A percentile compares a stretch with the other conserved stretches of the same genome.
Conservation (phyloP, 2,329 filamentous ascomycete species). For the Aspergillus flavus region DNA sequence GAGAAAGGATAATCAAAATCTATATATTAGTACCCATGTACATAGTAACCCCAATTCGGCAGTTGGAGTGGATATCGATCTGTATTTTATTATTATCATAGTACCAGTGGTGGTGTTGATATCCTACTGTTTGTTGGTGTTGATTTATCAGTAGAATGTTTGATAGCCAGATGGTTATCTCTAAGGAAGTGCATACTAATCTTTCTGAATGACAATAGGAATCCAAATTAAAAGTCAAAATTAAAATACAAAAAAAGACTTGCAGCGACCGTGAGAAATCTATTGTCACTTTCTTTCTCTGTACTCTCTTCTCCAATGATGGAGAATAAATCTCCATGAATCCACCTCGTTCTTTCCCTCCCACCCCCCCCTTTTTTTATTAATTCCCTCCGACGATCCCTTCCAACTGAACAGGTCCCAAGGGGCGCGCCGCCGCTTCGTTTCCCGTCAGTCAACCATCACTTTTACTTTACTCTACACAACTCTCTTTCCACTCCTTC, state of each 20-base stretch:
- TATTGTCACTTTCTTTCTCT: not conserved
- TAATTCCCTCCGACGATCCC: slow-evolving; percentile 10
- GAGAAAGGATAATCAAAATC: not conserved
- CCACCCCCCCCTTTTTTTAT: not conserved
- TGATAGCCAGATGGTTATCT: too few relatives aligned
- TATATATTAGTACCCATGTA: not conserved
- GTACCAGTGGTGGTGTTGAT: not conserved
- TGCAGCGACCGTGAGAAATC: not conserved
- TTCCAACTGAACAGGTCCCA: not conserved
- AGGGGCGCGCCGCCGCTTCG: slow-evolving; percentile 2
- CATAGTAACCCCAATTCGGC: not conserved
- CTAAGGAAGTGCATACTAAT: too few relatives aligned
- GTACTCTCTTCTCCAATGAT: not conserved
- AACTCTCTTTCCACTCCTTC: slow-evolving; percentile 3
- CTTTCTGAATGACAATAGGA: too few relatives aligned
- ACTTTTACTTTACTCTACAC: not conserved
- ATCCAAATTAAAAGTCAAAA: too few relatives aligned
- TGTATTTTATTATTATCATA: not conserved
- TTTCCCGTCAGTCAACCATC: not conserved
- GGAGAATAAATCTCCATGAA: not conserved
- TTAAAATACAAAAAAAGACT: not conserved
- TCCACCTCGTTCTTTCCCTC: slow-evolving; percentile 8
- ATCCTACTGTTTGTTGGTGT: not conserved
- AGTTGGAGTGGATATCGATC: not conserved
- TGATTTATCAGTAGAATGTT: not conserved